These are phyloP conservation scores for Thalassiosira mediterranea DNA, from an alignment of 352 stramenopile species.

Conservation along the genomic window DNA sequence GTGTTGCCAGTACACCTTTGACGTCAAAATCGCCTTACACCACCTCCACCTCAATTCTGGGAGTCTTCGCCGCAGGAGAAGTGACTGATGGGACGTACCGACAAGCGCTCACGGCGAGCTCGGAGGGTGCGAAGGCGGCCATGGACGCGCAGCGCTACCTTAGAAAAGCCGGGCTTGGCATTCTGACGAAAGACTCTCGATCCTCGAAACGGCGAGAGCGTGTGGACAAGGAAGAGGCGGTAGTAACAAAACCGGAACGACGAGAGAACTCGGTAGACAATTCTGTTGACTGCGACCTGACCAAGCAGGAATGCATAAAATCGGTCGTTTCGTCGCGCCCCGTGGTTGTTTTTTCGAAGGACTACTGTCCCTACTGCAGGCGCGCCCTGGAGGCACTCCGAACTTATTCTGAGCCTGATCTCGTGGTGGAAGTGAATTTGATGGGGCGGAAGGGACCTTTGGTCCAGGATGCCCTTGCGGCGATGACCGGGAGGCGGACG, in stretches of 20 bases:
- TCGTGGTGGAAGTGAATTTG: conserved; percentile 73
- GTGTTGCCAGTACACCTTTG: background rate
- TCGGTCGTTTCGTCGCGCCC: conserved; percentile 74
- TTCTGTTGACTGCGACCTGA: conserved; percentile 59
- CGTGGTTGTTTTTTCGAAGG: conserved; percentile 91
- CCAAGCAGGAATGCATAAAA: conserved; percentile 56
- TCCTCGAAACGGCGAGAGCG: background rate
- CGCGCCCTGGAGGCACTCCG: conserved; percentile 87
- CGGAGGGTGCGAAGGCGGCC: conserved; percentile 62
- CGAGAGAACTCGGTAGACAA: conserved; percentile 10
- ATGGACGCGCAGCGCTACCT: conserved; percentile 69
- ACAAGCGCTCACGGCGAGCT: conserved; percentile 57
- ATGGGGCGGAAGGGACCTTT: conserved; percentile 79
- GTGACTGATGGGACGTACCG: conserved; percentile 56
- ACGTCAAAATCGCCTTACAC: conserved; percentile 12
- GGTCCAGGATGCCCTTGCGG: conserved; percentile 89
- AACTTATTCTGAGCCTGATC: conserved; percentile 56
- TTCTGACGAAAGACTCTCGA: background rate
- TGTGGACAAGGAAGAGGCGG: background rate
- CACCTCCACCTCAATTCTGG: conserved; percentile 51
- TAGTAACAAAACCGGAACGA: background rate
- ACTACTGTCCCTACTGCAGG: conserved; percentile 89
- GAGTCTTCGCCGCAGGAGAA: conserved; percentile 64
- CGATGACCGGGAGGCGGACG: conserved; percentile 90
- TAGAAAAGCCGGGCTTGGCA: conserved; percentile 10